Evolutionary conservation across 2,329 filamentous ascomycete genomes (phyloP).

Genomic region (Colletotrichum costaricense): DNA sequence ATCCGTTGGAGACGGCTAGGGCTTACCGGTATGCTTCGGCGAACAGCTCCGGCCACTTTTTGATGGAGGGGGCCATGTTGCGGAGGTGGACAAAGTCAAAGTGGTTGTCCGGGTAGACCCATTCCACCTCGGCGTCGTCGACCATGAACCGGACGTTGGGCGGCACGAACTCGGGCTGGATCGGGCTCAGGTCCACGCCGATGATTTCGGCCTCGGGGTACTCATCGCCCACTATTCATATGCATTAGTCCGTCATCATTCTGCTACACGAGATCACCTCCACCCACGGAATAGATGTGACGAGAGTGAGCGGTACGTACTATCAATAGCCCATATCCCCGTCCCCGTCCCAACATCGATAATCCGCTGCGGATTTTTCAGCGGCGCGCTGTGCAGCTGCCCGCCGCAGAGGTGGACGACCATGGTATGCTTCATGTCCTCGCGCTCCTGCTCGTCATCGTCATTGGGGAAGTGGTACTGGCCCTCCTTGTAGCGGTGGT

Average conservation of each 20-base stretch:
- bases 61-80: constrained; percentile 54
- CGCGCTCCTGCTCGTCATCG: constrained; percentile 51
- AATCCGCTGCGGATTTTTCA: constrained; percentile 50
- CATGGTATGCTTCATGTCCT: constrained; percentile 51
- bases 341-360: constrained; percentile 59
- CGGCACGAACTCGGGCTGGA: constrained; percentile 74
- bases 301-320: constrained; percentile 36
- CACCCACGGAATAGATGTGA: background rate
- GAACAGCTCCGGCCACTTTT: constrained; percentile 63
- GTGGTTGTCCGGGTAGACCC: constrained; percentile 53
- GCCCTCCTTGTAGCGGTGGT: constrained; percentile 54
- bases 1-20: too few relatives aligned
- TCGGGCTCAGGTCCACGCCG: constrained; percentile 75
- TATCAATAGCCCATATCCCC: constrained; percentile 73
- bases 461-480: constrained; percentile 60
- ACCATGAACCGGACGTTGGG: constrained; percentile 80
- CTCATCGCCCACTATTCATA: constrained; percentile 63
- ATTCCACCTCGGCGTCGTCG: constrained; percentile 65
- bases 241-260: background rate
- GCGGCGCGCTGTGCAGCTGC: constrained; percentile 54
- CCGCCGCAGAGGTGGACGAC: constrained; percentile 50
- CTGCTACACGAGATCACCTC: background rate
- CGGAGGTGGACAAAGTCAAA: constrained; percentile 73
- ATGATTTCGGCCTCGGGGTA: constrained; percentile 69
- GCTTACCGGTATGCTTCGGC: constrained; percentile 65